Base-by-base conservation (phyloP, 129 eudicot genomes). In the Flaveria bidentis region DNA sequence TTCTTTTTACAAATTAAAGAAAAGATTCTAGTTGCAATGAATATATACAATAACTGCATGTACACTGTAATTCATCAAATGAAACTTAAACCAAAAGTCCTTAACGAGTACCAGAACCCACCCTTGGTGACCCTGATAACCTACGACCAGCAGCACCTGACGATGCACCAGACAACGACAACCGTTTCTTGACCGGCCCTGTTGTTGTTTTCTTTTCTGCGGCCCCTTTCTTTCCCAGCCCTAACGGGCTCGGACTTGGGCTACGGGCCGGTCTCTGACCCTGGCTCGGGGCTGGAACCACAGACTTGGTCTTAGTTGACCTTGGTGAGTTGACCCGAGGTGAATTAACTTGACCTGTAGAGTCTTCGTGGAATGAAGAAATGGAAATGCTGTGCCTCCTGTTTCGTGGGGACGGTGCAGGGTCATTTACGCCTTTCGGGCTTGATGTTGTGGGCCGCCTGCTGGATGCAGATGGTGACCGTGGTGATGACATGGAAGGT, bases 361-460 rank as follows among this genome's bases (percentile, higher is more conserved):
- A 73, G 28, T 90, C 81, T 76, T 91, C 98, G 63, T 89, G 84
- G 64, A 87, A 84, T 6, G 96, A 88, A 2, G 97, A 81, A 15
- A 85, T 81, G 0, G 96, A 89, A 39, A 90, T 69, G 81, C 91
- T 93, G 72, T 90, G 96, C 76, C 98, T 87, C 50, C 96, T 71
- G 61, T 68, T 80, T 30, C 85, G 61, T 15, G 87, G 96, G 9
- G 96, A 88, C 22, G 75, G 87, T 28, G 76, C 77, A n/a, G 86
- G 85, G 11, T 89, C 96, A 8, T 87, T 92, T 80, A 60, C 18
- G 44, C 75, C 79, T 73, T 65, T 84, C 9, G 93, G 89, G 79
- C 97, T 88, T 26, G 80, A 64, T 60, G 84, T 87, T 73, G 84
- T 75, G 68, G 53, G 30, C 78, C 79, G 84, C 12, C 80, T 75